These are phyloP conservation scores for Scenedesmus sp. DNA, from an alignment of 163 green algal species.

Conservation along the genomic window DNA sequence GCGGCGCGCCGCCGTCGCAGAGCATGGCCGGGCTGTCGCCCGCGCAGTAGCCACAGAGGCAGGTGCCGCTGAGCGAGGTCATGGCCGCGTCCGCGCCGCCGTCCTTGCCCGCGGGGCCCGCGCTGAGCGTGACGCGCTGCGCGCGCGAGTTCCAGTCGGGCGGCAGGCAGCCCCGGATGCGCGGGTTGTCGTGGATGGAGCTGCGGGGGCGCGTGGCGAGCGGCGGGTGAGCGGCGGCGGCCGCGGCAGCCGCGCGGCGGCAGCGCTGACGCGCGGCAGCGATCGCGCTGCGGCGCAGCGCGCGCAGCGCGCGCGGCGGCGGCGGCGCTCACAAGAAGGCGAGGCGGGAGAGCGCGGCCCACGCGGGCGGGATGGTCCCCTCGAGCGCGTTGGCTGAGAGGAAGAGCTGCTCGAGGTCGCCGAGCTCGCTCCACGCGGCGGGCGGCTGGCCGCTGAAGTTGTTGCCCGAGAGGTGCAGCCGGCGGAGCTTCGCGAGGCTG, in stretches of 20 bases:
- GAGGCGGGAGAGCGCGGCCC: neutral
- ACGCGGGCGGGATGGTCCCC: neutral
- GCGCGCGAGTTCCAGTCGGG: neutral
- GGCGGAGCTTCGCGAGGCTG: neutral
- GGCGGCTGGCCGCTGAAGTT: neutral
- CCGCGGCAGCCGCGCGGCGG: neutral
- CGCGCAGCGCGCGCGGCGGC: neutral
- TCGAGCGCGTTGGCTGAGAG: neutral
- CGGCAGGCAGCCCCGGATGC: conserved; percentile 30
- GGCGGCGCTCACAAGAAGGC: neutral
- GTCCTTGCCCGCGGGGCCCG: neutral
- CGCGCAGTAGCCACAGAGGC: conserved; percentile 15
- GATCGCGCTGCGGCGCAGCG: neutral
- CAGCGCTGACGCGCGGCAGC: neutral
- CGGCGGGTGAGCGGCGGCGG: neutral
- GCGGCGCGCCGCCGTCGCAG: no score
- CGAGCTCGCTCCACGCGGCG: neutral
- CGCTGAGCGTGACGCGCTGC: neutral
- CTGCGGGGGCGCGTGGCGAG: neutral
- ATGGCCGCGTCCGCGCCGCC: neutral
- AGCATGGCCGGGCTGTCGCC: neutral
- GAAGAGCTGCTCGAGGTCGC: neutral
- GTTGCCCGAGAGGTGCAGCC: conserved; percentile 3
- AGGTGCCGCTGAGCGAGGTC: neutral
- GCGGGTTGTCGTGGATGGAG: conserved; percentile 21